Evolutionary conservation across 768 basidiomycete species (phyloP), one percentile per base, ranked within the genome.

Genomic region (Kwoniella dendrophila): DNA sequence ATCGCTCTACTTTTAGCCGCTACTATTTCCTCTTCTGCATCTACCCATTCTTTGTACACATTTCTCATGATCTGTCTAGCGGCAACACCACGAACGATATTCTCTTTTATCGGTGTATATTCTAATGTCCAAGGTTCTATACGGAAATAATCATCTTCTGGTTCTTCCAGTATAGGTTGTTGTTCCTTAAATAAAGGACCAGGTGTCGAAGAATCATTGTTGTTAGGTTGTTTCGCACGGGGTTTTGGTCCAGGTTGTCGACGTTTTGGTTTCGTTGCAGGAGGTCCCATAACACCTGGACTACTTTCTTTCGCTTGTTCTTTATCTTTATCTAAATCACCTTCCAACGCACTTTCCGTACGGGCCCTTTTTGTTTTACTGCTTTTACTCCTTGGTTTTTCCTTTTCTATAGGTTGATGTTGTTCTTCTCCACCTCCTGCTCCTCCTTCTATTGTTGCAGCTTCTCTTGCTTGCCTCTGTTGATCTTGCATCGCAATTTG

Each of bases 41-140:
- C 68, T 16, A 68, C 68, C 74, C 74, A 75, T 43, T 78, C 74
- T 22, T 65, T 54, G 50, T 72, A 67, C 26, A 78, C 56, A 40
- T 49, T 55, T 18, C 55, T 43, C 63, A 74, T 69, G 40, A 65
- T 59, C 58, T 62, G 60, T 38, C 70, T 51, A 4, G 70, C 69
- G 14, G 34, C 45, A 10, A 40, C 49, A 12, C 69, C 68, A 3
- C 71, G 55, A 12, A 72, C 52, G 26, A 76, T 52, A 52, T 72
- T 71, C n/a, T 71, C 66, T 26, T 59, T 63, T 4, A 74, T 65
- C 16, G 75, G 75, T 6, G 72, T 78, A 50, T 70, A 78, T 40
- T 78, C 75, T 45, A 78, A 22, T 36, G 47, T 49, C 71, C 74
- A 75, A 27, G 74, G 67, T 22, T 73, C 69, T 24, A 68, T 38